Base-by-base conservation (phyloP, 306 rosid genomes). In the Hippophae gyantsensis region DNA sequence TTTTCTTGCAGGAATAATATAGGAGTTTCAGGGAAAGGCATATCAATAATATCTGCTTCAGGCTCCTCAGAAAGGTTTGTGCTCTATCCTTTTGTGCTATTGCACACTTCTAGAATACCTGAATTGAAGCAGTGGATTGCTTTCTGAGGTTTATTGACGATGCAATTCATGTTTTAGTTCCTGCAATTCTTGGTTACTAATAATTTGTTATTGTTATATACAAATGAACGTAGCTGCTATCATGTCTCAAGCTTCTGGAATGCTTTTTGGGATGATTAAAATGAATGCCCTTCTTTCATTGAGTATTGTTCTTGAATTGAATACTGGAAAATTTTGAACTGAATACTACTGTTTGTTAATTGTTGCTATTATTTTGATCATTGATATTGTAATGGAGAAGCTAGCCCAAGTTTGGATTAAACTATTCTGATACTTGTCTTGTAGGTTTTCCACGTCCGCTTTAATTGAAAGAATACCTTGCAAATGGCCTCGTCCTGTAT, bases 401-500 rank as follows among this genome's bases (percentile, higher is more conserved):
- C 38, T 58, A 23, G 9, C 62, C 44, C 54, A 8, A 49, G 57
- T 59, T 57, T 77, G 46, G 9, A 63, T 74, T 18, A 68, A 69
- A 43, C 60, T 40, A 42, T 66, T 47, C 62, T 52, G 40, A 45
- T 79, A 69, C 72, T 54, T 75, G 38, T 55, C 27, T 57, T 64
- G 43, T 74, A 90, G 96, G 82, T 78, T 80, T 8, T 90, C 96
- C 0, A 92, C 99, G 44, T 75, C 99, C 51, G 99, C 96, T 72
- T 46, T 92, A 74, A 88, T 92, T 84, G 99, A 92, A 76, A 88
- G 99, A 79, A 85, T 88, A 61, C 89, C 99, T 55, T 87, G 96
- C 72, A 92, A 76, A 86, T 92, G 99, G 99, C 99, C 99, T 47
- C 96, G 99, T 48, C 99, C 99, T 38, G 74, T 68, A 53, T 92